These are phyloP conservation scores for Coprinellus aureogranulatus DNA, from an alignment of 768 basidiomycete genomes.

Conservation along the genomic window DNA sequence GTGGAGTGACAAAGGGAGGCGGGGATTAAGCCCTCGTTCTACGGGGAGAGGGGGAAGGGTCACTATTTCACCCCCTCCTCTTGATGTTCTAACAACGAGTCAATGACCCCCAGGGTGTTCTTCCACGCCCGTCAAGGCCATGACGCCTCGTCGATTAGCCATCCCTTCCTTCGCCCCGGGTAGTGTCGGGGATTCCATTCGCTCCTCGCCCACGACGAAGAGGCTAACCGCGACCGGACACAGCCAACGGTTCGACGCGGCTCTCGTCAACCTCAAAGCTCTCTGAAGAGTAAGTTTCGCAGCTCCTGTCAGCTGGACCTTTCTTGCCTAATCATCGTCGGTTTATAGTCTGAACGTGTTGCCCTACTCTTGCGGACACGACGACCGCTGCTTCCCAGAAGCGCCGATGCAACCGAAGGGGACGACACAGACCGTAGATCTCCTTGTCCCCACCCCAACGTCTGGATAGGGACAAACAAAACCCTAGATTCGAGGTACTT, in stretches of 20 bases:
- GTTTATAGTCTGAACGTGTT: constrained; percentile 39
- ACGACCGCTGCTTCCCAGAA: constrained; percentile 49
- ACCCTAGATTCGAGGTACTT: too few relatives aligned
- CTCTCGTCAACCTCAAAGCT: constrained; percentile 43
- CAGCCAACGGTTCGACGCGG: constrained; percentile 14
- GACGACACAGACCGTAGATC: constrained; percentile 47
- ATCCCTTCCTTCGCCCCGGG: too few relatives aligned
- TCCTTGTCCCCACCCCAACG: constrained; percentile 57
- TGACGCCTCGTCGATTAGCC: too few relatives aligned
- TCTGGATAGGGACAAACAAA: too few relatives aligned
- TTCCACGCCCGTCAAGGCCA: too few relatives aligned
- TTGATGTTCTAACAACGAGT: too few relatives aligned
- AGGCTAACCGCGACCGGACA: constrained; percentile 1
- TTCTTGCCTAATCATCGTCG: not conserved
- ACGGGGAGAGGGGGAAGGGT: too few relatives aligned
- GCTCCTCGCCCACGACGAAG: constrained; percentile 7
- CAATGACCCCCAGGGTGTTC: too few relatives aligned
- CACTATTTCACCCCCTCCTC: too few relatives aligned
- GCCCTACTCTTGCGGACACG: constrained; percentile 75
- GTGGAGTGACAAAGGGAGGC: too few relatives aligned
- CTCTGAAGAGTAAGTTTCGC: constrained; percentile 37
- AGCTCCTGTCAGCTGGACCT: not conserved
- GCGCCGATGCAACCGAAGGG: constrained; percentile 21
- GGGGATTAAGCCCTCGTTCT: too few relatives aligned
- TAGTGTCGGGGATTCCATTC: too few relatives aligned